Base-by-base conservation (phyloP, 2,329 filamentous ascomycete genomes). In the Acarospora socialis region DNA sequence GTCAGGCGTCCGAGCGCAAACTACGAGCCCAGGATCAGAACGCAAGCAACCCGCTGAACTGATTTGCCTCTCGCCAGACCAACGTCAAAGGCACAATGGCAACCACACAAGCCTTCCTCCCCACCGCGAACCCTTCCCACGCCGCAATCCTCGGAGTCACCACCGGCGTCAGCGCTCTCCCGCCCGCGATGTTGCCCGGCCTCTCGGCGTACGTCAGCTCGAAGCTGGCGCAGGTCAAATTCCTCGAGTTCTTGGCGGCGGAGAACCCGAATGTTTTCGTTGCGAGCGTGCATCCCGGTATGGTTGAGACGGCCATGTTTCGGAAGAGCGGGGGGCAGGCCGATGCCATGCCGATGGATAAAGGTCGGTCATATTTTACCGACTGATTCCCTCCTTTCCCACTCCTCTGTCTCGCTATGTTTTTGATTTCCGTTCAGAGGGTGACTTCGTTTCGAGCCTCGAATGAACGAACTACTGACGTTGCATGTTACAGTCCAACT, bases 401-500 rank as follows among this genome's bases (percentile, higher is more conserved):
- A 15, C 16, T 4, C 8, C 5, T 4, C 23, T n/a, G n/a, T n/a
- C n/a, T n/a, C 23, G 16, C 5, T 25, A 4, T 25, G 7, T 25
- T 25, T 8, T 15, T 10, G 7, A 24, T n/a, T n/a, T n/a, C n/a
- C n/a, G n/a, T n/a, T n/a, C n/a, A n/a, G n/a, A n/a, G n/a, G n/a
- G n/a, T n/a, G n/a, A 2, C n/a, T 7, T 24, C 5, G 22, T n/a
- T 13, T 24, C 4, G 4, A 24, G 4, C 7, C 14, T 4, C 7
- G 7, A 4, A 4, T 4, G 4, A n/a, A n/a, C 22, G 4, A 24
- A 37, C 51, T 21, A 41, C 47, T 15, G 47, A 46, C 6, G 48
- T 42, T 26, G 42, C n/a, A 17, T n/a, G n/a, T n/a, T n/a, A n/a
- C 37, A 40, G 37, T 28, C 16, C 26, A 38, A 29, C 53, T 65